A percentile compares a stretch with the other conserved stretches of the same genome.
phyloP scores from a whole-genome alignment of 1,284 basidiomycete genomes.

The Thelephora terrestris region DNA sequence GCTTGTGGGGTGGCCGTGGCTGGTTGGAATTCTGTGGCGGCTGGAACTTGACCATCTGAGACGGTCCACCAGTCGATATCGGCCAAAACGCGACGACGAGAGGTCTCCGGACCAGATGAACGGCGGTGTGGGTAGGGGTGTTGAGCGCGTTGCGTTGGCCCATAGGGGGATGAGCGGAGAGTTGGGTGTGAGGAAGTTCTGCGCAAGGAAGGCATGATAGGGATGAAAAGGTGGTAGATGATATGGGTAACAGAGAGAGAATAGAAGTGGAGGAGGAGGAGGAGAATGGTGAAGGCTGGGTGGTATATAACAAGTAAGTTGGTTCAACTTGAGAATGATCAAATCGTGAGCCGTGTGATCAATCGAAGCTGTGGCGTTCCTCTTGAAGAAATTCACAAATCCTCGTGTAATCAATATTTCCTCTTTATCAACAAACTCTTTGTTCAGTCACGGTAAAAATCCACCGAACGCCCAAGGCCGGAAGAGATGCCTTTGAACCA shows the following conservation, averaged over 20 bases:
- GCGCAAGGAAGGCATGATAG: constrained; percentile 64
- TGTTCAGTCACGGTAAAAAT: too few species aligned
- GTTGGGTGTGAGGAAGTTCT: constrained; percentile 56
- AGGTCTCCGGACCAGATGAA: constrained; percentile 54
- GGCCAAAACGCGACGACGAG: constrained; percentile 57
- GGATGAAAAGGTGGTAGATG: constrained; percentile 8
- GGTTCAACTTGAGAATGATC: neutral
- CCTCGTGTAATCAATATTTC: too few species aligned
- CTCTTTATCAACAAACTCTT: too few species aligned
- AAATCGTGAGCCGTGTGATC: too few species aligned
- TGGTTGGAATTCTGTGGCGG: neutral
- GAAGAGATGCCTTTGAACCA: too few species aligned
- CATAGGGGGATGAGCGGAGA: constrained; percentile 54
- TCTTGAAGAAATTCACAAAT: too few species aligned
- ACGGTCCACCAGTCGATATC: constrained; percentile 82
- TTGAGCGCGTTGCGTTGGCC: constrained; percentile 25
- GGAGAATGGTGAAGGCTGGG: constrained; percentile 3
- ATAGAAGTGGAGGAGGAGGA: constrained; percentile 9
- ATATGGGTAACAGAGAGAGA: constrained; percentile 7
- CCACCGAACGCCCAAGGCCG: too few species aligned
- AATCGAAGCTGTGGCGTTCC: too few species aligned
- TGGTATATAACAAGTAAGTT: neutral
- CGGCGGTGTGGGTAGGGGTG: constrained; percentile 35
- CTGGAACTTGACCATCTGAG: constrained; percentile 42
- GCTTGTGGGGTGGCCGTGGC: neutral